phyloP scores from a whole-genome alignment of 805 yeast species.

The Kazachstania taianensis region DNA sequence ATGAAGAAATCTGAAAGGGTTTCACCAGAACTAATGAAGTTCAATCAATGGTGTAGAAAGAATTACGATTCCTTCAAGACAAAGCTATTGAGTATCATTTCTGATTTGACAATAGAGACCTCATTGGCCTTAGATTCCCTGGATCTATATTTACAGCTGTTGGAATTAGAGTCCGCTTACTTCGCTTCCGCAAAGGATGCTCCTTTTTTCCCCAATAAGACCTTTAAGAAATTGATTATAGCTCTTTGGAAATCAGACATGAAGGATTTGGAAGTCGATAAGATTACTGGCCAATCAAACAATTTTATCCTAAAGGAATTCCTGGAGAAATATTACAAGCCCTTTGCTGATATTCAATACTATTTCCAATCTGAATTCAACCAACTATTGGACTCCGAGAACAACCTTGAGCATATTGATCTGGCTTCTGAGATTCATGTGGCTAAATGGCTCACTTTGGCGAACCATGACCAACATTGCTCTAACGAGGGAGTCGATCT shows the following conservation, averaged over 20 bases:
- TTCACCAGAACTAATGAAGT: constrained; percentile 14
- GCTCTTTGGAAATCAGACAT: constrained; percentile 30
- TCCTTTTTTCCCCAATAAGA: constrained; percentile 51
- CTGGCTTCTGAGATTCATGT: constrained; percentile 15
- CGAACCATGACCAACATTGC: constrained; percentile 29
- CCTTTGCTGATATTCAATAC: constrained; percentile 69
- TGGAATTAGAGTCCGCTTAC: constrained; percentile 45
- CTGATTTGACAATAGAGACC: constrained; percentile 31
- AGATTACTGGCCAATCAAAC: constrained; percentile 33
- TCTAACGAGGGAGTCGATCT: constrained; percentile 28
- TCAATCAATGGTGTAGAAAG: constrained; percentile 55
- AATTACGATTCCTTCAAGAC: constrained; percentile 47
- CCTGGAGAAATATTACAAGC: constrained; percentile 40
- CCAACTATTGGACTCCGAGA: constrained; percentile 21
- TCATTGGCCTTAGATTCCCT: constrained; percentile 43
- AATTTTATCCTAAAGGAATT: constrained; percentile 47
- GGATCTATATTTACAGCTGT: constrained; percentile 46
- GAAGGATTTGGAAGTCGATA: constrained; percentile 32
- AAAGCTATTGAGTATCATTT: constrained; percentile 35
- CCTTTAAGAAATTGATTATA: constrained; percentile 36
- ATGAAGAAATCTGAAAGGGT: constrained; percentile 17
- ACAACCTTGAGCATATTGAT: constrained; percentile 7
- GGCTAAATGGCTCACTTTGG: constrained; percentile 32
- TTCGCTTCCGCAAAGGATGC: constrained; percentile 43
- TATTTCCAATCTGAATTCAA: constrained; percentile 50